A percentile compares a stretch with the other conserved stretches of the same genome.
Conservation (phyloP, 108 stramenopile species). For the Epithemia pelagica region DNA sequence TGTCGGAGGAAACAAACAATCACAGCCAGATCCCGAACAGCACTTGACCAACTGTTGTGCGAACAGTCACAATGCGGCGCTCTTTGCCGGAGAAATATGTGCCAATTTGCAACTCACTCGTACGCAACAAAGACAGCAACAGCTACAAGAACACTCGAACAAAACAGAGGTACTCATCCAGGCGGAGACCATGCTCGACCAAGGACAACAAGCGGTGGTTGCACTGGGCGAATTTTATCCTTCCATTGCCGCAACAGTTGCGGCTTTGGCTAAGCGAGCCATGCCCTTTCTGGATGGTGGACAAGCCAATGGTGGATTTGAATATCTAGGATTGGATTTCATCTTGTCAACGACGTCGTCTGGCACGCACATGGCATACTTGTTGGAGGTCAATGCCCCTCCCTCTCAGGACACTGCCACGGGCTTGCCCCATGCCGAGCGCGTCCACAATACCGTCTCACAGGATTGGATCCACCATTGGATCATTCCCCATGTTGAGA, state of each 20-base stretch:
- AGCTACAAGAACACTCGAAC: neutral
- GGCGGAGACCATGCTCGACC: neutral
- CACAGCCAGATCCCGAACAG: constrained; percentile 29
- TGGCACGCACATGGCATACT: constrained; percentile 48
- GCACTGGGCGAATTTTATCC: constrained; percentile 56
- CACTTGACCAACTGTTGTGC: constrained; percentile 89
- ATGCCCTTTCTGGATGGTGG: constrained; percentile 60
- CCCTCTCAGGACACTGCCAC: constrained; percentile 87
- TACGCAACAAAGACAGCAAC: constrained; percentile 4
- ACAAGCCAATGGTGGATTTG: constrained; percentile 70
- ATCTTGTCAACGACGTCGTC: constrained; percentile 36
- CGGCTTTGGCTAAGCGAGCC: constrained; percentile 35
- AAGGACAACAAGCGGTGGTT: constrained; percentile 18
- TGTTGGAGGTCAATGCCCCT: constrained; percentile 83
- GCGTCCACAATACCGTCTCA: constrained; percentile 71
- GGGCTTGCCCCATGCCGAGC: constrained; percentile 66
- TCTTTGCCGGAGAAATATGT: constrained; percentile 83
- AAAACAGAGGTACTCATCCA: no score
- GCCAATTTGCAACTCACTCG: constrained; percentile 35
- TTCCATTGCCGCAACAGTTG: constrained; percentile 55
- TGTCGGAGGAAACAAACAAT: constrained; percentile 9
- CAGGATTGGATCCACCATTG: constrained; percentile 60
- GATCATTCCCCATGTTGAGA: constrained; percentile 54
- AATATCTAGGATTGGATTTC: constrained; percentile 83
- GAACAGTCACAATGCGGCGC: constrained; percentile 60